A percentile compares a stretch with the other conserved stretches of the same genome.
Evolutionary conservation across 2,329 filamentous ascomycete species (phyloP).

Genomic region (Neurospora sp.): DNA sequence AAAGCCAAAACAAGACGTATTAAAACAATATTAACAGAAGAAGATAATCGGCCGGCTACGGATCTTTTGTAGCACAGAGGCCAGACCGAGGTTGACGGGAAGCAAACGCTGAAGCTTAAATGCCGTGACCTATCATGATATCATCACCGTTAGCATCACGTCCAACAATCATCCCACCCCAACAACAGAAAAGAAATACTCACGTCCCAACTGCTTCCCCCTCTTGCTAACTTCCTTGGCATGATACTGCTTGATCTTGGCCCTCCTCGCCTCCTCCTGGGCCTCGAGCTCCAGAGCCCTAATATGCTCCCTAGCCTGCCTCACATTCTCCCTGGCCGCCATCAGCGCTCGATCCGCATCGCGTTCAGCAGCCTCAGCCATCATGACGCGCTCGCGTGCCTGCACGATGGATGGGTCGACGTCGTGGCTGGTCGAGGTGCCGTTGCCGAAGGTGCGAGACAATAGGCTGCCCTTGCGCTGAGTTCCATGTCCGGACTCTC

Average conservation of each 20-base stretch:
- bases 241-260: slow-evolving; percentile 59
- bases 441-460: slow-evolving; percentile 33
- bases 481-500: slow-evolving; percentile 16
- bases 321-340: slow-evolving; percentile 45
- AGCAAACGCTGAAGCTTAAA: neutral
- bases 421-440: slow-evolving; percentile 30
- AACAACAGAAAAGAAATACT: slow-evolving; percentile 25
- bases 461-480: slow-evolving; percentile 28
- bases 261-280: slow-evolving; percentile 51
- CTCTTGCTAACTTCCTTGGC: slow-evolving; percentile 57
- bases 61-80: neutral
- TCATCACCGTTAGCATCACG: neutral
- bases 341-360: slow-evolving; percentile 57
- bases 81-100: neutral
- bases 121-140: neutral
- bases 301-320: slow-evolving; percentile 54
- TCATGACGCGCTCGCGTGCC: slow-evolving; percentile 51
- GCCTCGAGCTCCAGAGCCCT: slow-evolving; percentile 56
- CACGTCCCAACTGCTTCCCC: slow-evolving; percentile 60
- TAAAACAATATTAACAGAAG: neutral
- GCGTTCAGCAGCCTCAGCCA: slow-evolving; percentile 53
- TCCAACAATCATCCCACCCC: no score
- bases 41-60: no score
- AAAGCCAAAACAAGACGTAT: neutral
- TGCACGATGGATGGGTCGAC: slow-evolving; percentile 53